These are phyloP conservation scores for Cnidoscolus chayamansa DNA, from an alignment of 441 rosid genomes.

Conservation along the genomic window DNA sequence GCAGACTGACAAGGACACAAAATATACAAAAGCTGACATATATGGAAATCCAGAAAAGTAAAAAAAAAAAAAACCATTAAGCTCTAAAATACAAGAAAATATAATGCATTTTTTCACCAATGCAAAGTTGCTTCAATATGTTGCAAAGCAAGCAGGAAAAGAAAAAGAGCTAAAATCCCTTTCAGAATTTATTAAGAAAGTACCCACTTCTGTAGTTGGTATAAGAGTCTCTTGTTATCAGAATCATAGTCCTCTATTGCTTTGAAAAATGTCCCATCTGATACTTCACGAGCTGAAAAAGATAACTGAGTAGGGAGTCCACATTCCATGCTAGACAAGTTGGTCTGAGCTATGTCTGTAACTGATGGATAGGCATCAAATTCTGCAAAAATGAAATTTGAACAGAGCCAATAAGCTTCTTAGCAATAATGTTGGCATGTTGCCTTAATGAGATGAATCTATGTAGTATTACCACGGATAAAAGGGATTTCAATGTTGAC, in stretches of 20 bases:
- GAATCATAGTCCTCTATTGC: conserved; percentile 93
- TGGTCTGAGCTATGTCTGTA: conserved; percentile 49
- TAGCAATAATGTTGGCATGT: conserved; percentile 6
- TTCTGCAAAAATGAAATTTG: conserved; percentile 40
- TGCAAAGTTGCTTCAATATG: conserved; percentile 4
- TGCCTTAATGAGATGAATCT: conserved; percentile 15
- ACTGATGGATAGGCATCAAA: conserved; percentile 67
- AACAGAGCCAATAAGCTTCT: conserved; percentile 16
- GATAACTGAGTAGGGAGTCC: conserved; percentile 87
- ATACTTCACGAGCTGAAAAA: conserved; percentile 91
- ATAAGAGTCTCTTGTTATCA: conserved; percentile 78
- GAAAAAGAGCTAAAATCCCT: not conserved
- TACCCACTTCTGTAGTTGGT: conserved; percentile 74
- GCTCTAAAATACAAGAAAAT: not conserved
- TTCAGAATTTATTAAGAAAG: conserved; percentile 18
- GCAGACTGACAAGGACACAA: not conserved
- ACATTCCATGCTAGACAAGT: conserved; percentile 78
- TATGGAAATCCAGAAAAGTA: not conserved
- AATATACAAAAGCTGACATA: not conserved
- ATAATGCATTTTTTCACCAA: conserved; percentile 1
- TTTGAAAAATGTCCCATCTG: conserved; percentile 94
- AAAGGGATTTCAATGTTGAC: conserved; percentile 94
- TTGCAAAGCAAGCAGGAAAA: not conserved
- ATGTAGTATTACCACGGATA: conserved; percentile 47
- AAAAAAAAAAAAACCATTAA: not conserved